Percentiles rank a stretch among this genome's conserved stretches.
Conservation (phyloP, 192 early-diverging fungal species). For the Allomyces macrogynus region DNA sequence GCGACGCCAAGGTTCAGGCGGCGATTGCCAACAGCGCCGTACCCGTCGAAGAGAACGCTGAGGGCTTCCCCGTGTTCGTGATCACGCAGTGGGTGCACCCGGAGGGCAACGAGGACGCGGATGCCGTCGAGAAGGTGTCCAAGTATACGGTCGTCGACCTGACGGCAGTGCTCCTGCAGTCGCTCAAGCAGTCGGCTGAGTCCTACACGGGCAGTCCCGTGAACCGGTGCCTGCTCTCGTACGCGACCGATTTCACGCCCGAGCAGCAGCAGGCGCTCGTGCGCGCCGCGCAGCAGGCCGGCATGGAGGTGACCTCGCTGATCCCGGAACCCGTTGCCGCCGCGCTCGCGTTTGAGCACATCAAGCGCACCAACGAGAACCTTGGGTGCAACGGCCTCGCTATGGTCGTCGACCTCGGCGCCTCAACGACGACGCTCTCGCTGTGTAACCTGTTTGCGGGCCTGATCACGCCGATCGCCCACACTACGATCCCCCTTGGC, state of each 20-base stretch:
- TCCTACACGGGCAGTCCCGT: conserved; percentile 60
- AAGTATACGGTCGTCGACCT: conserved; percentile 50
- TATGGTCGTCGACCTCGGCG: conserved; percentile 80
- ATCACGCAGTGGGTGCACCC: conserved; percentile 31
- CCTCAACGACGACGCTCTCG: conserved; percentile 60
- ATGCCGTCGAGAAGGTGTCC: conserved; percentile 26
- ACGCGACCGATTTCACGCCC: conserved; percentile 66
- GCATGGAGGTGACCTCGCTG: conserved; percentile 57
- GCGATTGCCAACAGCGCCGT: conserved; percentile 16
- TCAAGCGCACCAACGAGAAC: conserved; percentile 21
- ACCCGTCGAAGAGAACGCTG: conserved; percentile 2
- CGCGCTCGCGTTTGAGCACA: conserved; percentile 61
- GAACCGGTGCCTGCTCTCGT: conserved; percentile 61
- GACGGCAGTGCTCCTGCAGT: conserved; percentile 54
- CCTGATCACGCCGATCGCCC: conserved; percentile 53
- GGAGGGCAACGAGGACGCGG: conserved; percentile 35
- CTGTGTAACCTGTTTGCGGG: conserved; percentile 61
- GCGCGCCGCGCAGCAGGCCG: conserved; percentile 47
- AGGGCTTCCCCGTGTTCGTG: conserved; percentile 25
- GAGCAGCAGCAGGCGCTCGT: conserved; percentile 45
- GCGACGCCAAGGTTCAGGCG: conserved; percentile 11
- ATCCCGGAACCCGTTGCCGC: conserved; percentile 80
- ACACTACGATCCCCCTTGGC: conserved; percentile 55
- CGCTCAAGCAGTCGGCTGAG: conserved; percentile 73
- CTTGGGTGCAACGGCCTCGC: conserved; percentile 48